Evolutionary conservation across 805 yeast species (phyloP), one percentile per base, ranked within the genome.

Genomic region (Pichia gijzeniarum): DNA sequence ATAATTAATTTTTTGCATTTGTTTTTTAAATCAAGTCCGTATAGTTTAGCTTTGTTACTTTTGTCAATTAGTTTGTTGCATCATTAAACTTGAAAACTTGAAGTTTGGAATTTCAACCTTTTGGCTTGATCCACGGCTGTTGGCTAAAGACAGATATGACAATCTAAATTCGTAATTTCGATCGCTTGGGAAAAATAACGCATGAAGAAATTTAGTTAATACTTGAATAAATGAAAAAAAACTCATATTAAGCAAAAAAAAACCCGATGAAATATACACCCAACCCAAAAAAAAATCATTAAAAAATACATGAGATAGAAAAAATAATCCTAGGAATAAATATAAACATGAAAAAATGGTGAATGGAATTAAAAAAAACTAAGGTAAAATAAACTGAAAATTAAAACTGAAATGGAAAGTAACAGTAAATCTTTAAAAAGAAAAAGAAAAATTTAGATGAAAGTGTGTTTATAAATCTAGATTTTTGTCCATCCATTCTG

Each of bases 401-500:
- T 25, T 25, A 6, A 25, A 25, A 25, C 28, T 25, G 28, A 25
- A 25, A 25, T 25, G 16, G 32, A 30, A 40, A 40, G 17, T 31
- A 14, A 40, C 31, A 31, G 18, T 38, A 17, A 32, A 32, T 7
- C n/a, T 22, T 14, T 21, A 4, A 27, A 28, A 43, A 43, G 9
- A 28, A 36, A 43, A 37, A 36, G 5, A 7, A 20, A 43, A 37
- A 25, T n/a, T 16, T 20, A 9, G 21, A 20, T 19, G 25, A 17
- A 18, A 25, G n/a, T n/a, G n/a, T n/a, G n/a, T n/a, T n/a, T n/a
- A n/a, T n/a, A n/a, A n/a, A n/a, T n/a, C 10, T 25, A 25, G 28
- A 25, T 25, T 25, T 25, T 25, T 6, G 47, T 41, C 79, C 79
- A 73, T 17, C 70, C 74, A 40, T 62, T 69, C 10, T 25, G 9